Evolutionary conservation across 2,329 filamentous ascomycete species (phyloP).

Genomic region (Pyrenophora teres): DNA sequence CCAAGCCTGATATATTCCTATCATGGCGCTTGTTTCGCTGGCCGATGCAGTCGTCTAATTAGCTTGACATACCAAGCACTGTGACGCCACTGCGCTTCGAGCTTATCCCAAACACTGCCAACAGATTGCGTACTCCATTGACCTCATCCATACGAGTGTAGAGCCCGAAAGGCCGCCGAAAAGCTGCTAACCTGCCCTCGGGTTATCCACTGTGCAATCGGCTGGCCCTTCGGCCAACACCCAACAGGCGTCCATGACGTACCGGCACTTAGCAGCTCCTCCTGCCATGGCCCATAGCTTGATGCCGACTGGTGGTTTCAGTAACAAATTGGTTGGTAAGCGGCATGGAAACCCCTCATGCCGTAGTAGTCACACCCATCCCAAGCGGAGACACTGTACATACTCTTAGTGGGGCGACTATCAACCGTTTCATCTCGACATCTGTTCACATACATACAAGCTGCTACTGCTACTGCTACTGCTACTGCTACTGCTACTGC

Average conservation of each 20-base stretch:
- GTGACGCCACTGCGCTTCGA: slow-evolving; percentile 10
- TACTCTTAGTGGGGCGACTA: background rate
- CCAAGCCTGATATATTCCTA: too few relatives aligned
- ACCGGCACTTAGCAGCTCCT: too few relatives aligned
- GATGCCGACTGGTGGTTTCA: background rate
- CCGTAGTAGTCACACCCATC: background rate
- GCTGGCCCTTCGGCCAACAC: too few relatives aligned
- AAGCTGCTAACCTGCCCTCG: background rate
- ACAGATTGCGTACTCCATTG: background rate
- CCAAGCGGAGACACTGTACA: background rate
- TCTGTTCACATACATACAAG: background rate
- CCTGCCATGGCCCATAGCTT: too few relatives aligned
- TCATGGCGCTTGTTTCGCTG: too few relatives aligned
- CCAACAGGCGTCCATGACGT: background rate
- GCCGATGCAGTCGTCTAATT: background rate
- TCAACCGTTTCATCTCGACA: background rate
- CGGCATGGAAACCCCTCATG: background rate
- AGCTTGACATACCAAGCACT: slow-evolving; percentile 1
- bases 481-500: too few relatives aligned
- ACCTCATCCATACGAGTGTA: background rate
- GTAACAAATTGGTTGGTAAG: background rate
- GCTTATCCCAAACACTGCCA: background rate
- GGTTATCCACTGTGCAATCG: background rate
- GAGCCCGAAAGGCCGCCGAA: background rate
- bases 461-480: too few relatives aligned